phyloP scores from a whole-genome alignment of 1,284 basidiomycete genomes.

The Cerrena zonata region DNA sequence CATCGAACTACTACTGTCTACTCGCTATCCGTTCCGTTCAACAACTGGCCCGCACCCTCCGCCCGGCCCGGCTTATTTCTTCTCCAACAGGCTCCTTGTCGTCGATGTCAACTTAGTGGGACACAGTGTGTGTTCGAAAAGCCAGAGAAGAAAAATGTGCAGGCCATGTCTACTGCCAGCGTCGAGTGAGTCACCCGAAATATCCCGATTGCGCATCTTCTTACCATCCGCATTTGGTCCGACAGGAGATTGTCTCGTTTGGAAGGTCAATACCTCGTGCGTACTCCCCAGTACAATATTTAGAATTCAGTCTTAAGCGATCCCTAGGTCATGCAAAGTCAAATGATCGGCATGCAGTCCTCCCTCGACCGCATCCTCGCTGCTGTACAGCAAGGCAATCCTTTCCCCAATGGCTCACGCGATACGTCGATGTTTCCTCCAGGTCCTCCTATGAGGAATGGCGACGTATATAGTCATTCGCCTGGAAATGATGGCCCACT shows the following conservation, averaged over 20 bases:
- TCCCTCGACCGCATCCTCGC: conserved; percentile 74
- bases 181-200: conserved; percentile 54
- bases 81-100: conserved; percentile 69
- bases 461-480: conserved; percentile 26
- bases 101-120: conserved; percentile 80
- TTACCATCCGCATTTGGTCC: conserved; percentile 18
- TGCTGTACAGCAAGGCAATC: conserved; percentile 43
- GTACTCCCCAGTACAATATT: conserved; percentile 16
- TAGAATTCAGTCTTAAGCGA: conserved; percentile 6
- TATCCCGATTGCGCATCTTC: conserved; percentile 11
- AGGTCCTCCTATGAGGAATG: conserved; percentile 8
- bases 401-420: conserved; percentile 29
- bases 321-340: conserved; percentile 75
- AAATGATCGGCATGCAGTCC: conserved; percentile 86
- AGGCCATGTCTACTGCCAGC: conserved; percentile 55
- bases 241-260: conserved; percentile 71
- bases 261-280: conserved; percentile 76
- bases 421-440: conserved; percentile 14
- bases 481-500: not conserved
- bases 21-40: conserved; percentile 17
- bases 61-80: conserved; percentile 51
- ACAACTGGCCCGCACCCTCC: conserved; percentile 50
- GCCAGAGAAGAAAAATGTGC: conserved; percentile 75
- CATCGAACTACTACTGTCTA: conserved; percentile 23
- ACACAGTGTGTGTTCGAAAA: conserved; percentile 88